Percentiles rank a stretch among this genome's conserved stretches.
These are phyloP conservation scores for Myxozyma sirexii DNA, from an alignment of 805 yeast species.

Conservation along the genomic window DNA sequence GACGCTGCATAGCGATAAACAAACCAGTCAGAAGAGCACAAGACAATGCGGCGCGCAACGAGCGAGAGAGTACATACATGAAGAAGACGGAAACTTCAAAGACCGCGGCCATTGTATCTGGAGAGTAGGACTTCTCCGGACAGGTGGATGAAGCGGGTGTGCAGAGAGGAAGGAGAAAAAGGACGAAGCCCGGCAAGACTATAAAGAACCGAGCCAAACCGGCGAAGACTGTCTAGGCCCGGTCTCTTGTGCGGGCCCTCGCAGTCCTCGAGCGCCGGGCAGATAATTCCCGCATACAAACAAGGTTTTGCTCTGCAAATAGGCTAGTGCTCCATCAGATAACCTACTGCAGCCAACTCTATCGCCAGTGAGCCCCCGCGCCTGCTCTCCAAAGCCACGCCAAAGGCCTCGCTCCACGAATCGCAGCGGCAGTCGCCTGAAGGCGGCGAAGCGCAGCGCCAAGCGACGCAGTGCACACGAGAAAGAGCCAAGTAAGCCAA, in stretches of 20 bases:
- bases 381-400: too few relatives aligned
- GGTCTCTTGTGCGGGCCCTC: not conserved
- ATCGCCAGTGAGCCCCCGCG: too few relatives aligned
- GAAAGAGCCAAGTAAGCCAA: too few relatives aligned
- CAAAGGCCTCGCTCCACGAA: too few relatives aligned
- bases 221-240: conserved; percentile 6
- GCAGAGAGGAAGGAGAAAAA: not conserved
- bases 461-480: too few relatives aligned
- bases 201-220: not conserved
- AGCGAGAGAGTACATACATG: conserved; percentile 25
- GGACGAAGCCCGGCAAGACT: not conserved
- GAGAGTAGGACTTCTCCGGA: conserved; percentile 7
- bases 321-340: not conserved
- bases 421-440: too few relatives aligned
- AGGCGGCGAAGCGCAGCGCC: too few relatives aligned
- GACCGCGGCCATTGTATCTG: conserved; percentile 54
- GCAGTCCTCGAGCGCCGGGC: not conserved
- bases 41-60: not conserved
- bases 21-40: not conserved
- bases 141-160: not conserved
- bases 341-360: not conserved
- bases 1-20: conserved; percentile 44
- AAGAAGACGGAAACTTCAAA: conserved; percentile 50
- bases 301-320: not conserved
- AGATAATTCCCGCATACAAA: not conserved